A percentile compares a stretch with the other conserved stretches of the same genome.
Evolutionary conservation across 208 protist species (phyloP).

Genomic region (Wallacemonas sp.): DNA sequence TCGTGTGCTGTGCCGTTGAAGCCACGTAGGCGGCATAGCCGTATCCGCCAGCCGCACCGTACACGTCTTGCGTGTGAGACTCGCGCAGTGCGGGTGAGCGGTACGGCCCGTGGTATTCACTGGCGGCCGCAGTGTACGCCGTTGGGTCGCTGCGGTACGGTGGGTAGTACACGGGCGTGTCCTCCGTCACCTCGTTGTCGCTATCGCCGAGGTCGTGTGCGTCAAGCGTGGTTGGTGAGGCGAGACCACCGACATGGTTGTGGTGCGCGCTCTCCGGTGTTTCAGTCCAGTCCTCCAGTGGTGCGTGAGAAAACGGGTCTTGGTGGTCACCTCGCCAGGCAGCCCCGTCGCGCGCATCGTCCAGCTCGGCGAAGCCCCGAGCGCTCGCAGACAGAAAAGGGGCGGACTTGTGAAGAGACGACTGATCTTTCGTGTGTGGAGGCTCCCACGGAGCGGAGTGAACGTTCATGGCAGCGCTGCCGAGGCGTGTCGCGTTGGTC

Average conservation of each 20-base stretch:
- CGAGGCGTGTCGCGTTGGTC: neutral
- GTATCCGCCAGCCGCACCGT: neutral
- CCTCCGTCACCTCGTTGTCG: neutral
- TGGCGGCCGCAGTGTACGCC: neutral
- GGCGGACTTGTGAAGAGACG: no score
- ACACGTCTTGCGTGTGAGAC: neutral
- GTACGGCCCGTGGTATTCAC: neutral
- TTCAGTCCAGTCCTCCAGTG: neutral
- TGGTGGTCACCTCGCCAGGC: no score
- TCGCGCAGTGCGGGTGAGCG: constrained; percentile 5
- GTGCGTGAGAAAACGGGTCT: neutral
- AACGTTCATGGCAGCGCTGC: constrained; percentile 22
- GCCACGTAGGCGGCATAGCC: neutral
- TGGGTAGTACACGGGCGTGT: neutral
- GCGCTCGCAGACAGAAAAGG: no score
- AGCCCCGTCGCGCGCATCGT: no score
- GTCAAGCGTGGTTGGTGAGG: neutral
- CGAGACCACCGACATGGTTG: no score
- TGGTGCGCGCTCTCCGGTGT: no score
- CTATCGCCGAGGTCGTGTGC: neutral
- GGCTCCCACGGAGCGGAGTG: constrained; percentile 35
- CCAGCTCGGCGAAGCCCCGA: no score
- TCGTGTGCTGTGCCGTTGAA: neutral
- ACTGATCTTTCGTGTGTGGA: neutral
- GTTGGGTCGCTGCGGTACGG: neutral